These are phyloP conservation scores for Trypanosoma scelopori DNA, from an alignment of 208 protist genomes.

Conservation along the genomic window DNA sequence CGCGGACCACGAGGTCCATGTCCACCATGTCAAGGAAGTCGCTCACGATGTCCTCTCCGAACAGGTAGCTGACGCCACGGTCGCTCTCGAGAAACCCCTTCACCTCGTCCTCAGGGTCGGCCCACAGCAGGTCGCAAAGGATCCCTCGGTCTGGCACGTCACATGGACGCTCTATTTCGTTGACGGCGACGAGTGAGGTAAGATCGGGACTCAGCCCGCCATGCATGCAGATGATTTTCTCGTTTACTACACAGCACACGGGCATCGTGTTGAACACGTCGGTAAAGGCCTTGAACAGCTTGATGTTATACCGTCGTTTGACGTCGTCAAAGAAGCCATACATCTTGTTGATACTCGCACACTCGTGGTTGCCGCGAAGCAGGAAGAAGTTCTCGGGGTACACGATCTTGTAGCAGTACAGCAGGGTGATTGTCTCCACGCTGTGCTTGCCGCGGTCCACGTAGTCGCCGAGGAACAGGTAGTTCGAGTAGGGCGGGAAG, in stretches of 20 bases:
- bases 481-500: constrained; percentile 98
- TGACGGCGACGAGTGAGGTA: constrained; percentile 92
- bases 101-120: constrained; percentile 94
- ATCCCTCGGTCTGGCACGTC: constrained; percentile 98
- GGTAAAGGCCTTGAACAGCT: constrained; percentile 99
- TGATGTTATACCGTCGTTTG: constrained; percentile 95
- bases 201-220: constrained; percentile 98
- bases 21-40: constrained; percentile 98
- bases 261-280: constrained; percentile 99
- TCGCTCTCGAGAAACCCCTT: constrained; percentile 94
- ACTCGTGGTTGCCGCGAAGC: constrained; percentile 98
- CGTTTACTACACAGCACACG: constrained; percentile 98
- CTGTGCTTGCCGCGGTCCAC: constrained; percentile 96
- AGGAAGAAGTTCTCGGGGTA: constrained; percentile 98
- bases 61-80: constrained; percentile 87
- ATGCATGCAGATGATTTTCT: constrained; percentile 99
- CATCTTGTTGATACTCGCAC: constrained; percentile 97
- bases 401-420: constrained; percentile 95
- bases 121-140: constrained; percentile 98
- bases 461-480: constrained; percentile 98
- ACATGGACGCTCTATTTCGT: constrained; percentile 95
- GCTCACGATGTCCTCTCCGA: constrained; percentile 97
- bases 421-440: constrained; percentile 89
- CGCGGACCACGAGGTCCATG: constrained; percentile 99
- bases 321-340: constrained; percentile 99